phyloP scores from a whole-genome alignment of 139 green algal species.

The Asterochloris sp. region DNA sequence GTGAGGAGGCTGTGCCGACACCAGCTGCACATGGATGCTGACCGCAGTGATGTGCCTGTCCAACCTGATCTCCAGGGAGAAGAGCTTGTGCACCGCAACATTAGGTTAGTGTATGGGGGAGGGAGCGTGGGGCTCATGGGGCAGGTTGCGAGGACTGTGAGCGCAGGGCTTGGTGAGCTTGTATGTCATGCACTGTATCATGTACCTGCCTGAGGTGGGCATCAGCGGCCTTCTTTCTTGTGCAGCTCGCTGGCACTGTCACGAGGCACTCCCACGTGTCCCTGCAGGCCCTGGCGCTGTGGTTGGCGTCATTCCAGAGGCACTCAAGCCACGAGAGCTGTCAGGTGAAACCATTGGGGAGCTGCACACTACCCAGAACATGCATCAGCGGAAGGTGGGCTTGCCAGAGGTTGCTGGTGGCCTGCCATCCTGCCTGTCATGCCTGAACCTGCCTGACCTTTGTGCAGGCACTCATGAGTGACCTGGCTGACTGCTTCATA shows the following conservation, averaged over 20 bases:
- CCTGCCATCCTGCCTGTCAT: neutral
- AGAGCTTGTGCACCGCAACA: conserved; percentile 46
- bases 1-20: too few relatives aligned
- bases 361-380: neutral
- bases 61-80: conserved; percentile 44
- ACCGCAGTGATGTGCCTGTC: too few relatives aligned
- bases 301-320: conserved; percentile 73
- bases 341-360: conserved; percentile 32
- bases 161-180: conserved; percentile 22
- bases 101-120: conserved; percentile 70
- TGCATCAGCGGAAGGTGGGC: conserved; percentile 13
- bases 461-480: conserved; percentile 66
- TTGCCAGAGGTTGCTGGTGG: neutral
- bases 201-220: neutral
- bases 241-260: neutral
- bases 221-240: neutral
- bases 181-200: conserved; percentile 3
- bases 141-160: conserved; percentile 56
- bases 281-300: conserved; percentile 32
- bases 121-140: conserved; percentile 82
- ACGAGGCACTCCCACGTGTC: neutral
- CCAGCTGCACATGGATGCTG: too few relatives aligned
- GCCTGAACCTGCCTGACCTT: neutral
- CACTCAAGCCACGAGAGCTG: conserved; percentile 47
- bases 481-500: conserved; percentile 79